Percentiles rank a stretch among this genome's conserved stretches.
Conservation (phyloP, 108 stramenopile genomes). For the Pseudonitzschia multistriata region DNA sequence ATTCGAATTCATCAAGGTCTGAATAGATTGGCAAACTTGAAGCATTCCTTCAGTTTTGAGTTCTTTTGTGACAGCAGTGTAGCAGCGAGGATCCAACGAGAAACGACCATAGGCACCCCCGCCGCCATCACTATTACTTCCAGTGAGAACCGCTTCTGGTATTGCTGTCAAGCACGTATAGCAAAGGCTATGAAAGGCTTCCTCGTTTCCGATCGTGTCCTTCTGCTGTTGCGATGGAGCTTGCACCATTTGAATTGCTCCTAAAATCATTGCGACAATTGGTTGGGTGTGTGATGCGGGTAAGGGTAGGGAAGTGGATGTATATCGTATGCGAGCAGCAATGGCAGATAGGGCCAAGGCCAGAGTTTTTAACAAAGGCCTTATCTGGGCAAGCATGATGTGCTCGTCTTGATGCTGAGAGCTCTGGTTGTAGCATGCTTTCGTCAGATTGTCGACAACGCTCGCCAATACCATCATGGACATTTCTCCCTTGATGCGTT, state of each 20-base stretch:
- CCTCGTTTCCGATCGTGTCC: constrained; percentile 1
- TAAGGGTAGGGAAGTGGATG: constrained; percentile 32
- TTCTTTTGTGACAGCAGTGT: constrained; percentile 62
- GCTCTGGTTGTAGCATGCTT: constrained; percentile 9
- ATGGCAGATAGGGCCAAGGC: constrained; percentile 59
- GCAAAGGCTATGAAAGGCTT: constrained; percentile 28
- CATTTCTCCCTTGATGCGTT: constrained; percentile 64
- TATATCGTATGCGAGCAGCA: constrained; percentile 60
- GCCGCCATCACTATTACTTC: constrained; percentile 41
- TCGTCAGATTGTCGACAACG: constrained; percentile 38
- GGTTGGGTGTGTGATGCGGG: constrained; percentile 39
- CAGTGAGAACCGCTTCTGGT: constrained; percentile 70
- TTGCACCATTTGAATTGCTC: constrained; percentile 25
- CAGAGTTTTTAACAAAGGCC: constrained; percentile 57
- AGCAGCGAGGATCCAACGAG: constrained; percentile 72
- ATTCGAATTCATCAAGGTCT: constrained; percentile 1
- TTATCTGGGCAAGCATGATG: constrained; percentile 27
- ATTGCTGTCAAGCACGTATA: constrained; percentile 47
- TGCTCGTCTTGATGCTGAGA: neutral
- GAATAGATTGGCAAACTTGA: constrained; percentile 43
- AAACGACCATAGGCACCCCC: constrained; percentile 59
- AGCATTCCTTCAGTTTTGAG: constrained; percentile 56
- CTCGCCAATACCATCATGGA: constrained; percentile 50
- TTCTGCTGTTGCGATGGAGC: constrained; percentile 6
- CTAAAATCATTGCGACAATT: constrained; percentile 54